Evolutionary conservation across 176 grass and related monocot species (phyloP).

Genomic region (Musa troglodytarum): DNA sequence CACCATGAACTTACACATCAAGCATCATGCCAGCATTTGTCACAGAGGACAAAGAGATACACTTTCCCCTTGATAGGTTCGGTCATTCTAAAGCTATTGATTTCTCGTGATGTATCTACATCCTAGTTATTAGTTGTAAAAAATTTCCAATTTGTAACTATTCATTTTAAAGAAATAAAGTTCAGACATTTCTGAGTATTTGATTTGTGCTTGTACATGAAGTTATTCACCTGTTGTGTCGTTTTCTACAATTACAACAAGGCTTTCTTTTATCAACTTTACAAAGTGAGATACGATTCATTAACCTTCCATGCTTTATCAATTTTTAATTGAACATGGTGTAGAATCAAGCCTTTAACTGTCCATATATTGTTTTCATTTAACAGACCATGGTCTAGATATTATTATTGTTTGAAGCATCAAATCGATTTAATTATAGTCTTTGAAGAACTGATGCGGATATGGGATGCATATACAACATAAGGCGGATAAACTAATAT

Average conservation of each 20-base stretch:
- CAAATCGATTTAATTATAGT: too few species aligned
- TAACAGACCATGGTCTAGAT: too few species aligned
- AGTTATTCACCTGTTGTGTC: neutral
- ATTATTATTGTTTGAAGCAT: too few species aligned
- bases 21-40: neutral
- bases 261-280: neutral
- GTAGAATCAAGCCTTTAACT: neutral
- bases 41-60: neutral
- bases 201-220: neutral
- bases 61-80: neutral
- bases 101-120: neutral
- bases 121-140: conserved; percentile 1
- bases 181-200: neutral
- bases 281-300: neutral
- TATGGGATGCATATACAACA: too few species aligned
- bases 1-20: neutral
- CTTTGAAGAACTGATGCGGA: too few species aligned
- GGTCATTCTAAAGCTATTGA: neutral
- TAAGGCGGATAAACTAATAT: too few species aligned
- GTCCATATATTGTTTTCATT: neutral
- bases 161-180: neutral
- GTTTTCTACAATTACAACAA: neutral
- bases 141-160: neutral
- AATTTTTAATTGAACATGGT: neutral
- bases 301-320: neutral